Conservation (phyloP, 805 yeast species). For the Teunomyces panamensis region DNA sequence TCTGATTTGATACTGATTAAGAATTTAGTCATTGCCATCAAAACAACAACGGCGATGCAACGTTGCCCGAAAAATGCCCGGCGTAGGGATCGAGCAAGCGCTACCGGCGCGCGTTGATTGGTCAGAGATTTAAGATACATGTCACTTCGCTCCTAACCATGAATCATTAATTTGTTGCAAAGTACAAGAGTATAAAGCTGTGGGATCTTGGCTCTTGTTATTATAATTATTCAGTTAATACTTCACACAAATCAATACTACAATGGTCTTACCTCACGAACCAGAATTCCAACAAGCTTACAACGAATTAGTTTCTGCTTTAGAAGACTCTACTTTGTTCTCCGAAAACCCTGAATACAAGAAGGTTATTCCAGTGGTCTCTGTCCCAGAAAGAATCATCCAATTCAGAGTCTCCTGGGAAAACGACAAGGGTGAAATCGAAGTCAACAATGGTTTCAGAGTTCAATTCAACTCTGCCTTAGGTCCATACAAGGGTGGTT, state of each 20-base stretch:
- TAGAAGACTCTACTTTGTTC: constrained; percentile 89
- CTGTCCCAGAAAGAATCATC: constrained; percentile 93
- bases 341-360: constrained; percentile 85
- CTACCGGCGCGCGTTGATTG: constrained; percentile 2
- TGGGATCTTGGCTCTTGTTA: background rate
- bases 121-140: background rate
- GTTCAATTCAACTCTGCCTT: constrained; percentile 97
- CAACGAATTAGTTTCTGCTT: constrained; percentile 84
- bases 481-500: constrained; percentile 99
- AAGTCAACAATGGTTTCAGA: constrained; percentile 96
- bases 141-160: constrained; percentile 1
- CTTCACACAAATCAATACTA: background rate
- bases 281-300: constrained; percentile 99
- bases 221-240: background rate
- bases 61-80: background rate
- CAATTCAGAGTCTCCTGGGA: constrained; percentile 99
- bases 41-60: constrained; percentile 1
- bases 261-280: constrained; percentile 82
- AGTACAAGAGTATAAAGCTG: background rate
- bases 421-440: constrained; percentile 86
- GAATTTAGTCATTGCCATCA: background rate
- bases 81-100: background rate
- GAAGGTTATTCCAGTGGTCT: constrained; percentile 82
- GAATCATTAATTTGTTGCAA: background rate
- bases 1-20: constrained; percentile 3